phyloP scores from a whole-genome alignment of 257 asterid species.

The Thymus quinquecostatus region DNA sequence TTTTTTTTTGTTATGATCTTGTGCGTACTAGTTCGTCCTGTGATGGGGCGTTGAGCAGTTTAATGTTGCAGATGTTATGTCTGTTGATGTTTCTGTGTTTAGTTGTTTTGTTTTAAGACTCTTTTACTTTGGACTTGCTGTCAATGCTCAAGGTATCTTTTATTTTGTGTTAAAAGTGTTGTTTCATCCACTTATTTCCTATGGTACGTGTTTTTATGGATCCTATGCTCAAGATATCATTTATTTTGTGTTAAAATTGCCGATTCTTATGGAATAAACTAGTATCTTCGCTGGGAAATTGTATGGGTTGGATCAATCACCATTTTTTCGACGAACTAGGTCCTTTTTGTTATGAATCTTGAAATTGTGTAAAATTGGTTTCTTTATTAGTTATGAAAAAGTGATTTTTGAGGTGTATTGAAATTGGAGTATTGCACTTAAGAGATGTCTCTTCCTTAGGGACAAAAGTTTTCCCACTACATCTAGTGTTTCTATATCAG shows the following conservation, averaged over 20 bases:
- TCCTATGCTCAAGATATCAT: background rate
- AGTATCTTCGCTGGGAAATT: no score
- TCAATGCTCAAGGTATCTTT: background rate
- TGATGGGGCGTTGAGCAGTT: background rate
- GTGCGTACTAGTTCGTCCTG: constrained; percentile 8
- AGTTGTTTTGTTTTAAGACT: constrained; percentile 1
- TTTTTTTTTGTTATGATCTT: constrained; percentile 16
- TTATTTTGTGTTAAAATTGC: background rate
- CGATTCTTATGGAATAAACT: background rate
- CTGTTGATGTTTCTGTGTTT: background rate
- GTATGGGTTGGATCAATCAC: no score
- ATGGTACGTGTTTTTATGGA: no score
- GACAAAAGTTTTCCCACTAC: background rate
- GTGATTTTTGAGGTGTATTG: no score
- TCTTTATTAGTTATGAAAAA: no score
- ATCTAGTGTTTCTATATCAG: background rate
- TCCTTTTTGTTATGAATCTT: background rate
- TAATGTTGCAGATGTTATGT: background rate
- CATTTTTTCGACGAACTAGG: no score
- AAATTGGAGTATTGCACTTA: no score
- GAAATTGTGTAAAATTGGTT: no score
- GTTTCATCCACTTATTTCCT: no score
- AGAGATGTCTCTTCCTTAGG: no score
- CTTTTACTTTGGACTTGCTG: background rate
- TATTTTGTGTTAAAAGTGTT: background rate